These are phyloP conservation scores for Beta macrorhiza DNA, from an alignment of 179 eudicot species.

Conservation along the genomic window DNA sequence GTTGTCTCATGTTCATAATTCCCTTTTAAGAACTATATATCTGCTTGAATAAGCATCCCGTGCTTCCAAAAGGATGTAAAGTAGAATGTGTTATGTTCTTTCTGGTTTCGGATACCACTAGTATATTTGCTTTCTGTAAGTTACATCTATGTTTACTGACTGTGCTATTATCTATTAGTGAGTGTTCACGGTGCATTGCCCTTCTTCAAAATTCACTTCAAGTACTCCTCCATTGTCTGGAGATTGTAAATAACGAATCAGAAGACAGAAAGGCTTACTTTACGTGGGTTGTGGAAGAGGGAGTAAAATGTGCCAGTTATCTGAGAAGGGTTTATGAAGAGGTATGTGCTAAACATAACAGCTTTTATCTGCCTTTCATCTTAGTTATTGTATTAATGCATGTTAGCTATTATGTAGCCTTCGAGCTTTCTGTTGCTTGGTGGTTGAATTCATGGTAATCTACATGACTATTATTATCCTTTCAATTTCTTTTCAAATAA, in stretches of 20 bases:
- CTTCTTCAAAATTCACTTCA: conserved; percentile 76
- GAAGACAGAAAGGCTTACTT: conserved; percentile 37
- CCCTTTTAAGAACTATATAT: background rate
- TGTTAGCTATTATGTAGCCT: background rate
- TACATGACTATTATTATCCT: background rate
- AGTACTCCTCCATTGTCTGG: conserved; percentile 75
- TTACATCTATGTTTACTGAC: conserved; percentile 10
- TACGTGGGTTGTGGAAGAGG: conserved; percentile 69
- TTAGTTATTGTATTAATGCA: background rate
- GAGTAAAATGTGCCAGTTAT: conserved; percentile 71
- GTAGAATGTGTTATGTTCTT: background rate
- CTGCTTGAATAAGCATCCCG: background rate
- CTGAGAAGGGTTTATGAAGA: conserved; percentile 91
- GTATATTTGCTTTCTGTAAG: conserved; percentile 6
- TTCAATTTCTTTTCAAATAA: no score
- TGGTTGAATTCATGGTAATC: background rate
- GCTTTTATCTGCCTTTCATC: background rate
- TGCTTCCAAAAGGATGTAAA: background rate
- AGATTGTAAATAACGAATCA: conserved; percentile 47
- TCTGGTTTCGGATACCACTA: background rate
- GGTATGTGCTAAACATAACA: conserved; percentile 38
- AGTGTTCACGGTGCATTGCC: conserved; percentile 50
- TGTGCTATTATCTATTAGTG: conserved; percentile 38
- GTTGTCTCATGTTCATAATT: background rate
- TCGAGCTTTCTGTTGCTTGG: background rate